A percentile compares a stretch with the other conserved stretches of the same genome.
Conservation (phyloP, 345 rosid genomes). For the Eucalyptus coolabah region DNA sequence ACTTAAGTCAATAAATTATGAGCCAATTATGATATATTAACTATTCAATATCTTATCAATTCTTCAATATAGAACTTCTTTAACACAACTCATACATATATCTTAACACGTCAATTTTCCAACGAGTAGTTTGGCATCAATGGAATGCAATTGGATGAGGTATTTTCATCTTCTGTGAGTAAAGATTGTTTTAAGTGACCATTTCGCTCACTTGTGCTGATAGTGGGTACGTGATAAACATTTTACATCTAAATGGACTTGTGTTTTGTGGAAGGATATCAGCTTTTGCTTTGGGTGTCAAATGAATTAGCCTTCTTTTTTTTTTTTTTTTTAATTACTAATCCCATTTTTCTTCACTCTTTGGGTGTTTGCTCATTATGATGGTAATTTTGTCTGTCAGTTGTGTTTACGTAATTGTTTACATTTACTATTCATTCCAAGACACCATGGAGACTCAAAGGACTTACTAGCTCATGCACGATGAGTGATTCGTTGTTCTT, state of each 20-base stretch:
- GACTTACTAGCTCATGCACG: neutral
- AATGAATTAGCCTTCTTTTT: neutral
- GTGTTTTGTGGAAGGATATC: neutral
- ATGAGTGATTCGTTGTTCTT: neutral
- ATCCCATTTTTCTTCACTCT: neutral
- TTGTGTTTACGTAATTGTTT: neutral
- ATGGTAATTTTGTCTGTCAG: neutral
- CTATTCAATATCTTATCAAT: rapidly evolving
- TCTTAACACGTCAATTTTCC: no score
- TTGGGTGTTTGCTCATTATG: neutral
- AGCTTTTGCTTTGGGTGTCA: neutral
- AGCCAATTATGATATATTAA: rapidly evolving
- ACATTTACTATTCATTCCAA: neutral
- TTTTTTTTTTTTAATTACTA: no score
- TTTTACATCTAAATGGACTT: neutral
- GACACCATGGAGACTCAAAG: neutral
- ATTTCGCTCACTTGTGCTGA: rapidly evolving
- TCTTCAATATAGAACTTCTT: rapidly evolving
- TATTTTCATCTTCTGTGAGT: neutral
- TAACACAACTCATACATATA: rapidly evolving
- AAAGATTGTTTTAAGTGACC: neutral
- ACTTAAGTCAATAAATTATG: rapidly evolving
- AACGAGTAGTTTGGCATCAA: neutral
- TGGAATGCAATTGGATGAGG: neutral
- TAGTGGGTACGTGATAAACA: neutral